Conservation (phyloP, 2,329 filamentous ascomycete species). For the Lasiodiplodia gonubiensis region DNA sequence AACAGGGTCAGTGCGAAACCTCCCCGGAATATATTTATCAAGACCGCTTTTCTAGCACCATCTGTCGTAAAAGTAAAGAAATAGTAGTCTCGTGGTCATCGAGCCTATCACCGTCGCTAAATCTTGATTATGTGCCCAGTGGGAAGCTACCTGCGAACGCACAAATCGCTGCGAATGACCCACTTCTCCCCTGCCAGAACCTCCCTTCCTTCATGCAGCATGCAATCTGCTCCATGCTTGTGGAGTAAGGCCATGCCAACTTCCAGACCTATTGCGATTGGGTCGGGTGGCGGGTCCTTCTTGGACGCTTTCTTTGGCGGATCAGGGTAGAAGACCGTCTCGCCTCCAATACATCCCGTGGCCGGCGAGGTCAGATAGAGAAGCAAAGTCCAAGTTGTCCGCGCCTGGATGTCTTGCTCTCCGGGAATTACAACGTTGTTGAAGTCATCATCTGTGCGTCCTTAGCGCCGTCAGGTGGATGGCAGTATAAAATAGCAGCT, state of each 20-base stretch:
- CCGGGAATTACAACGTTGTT: slow-evolving; percentile 68
- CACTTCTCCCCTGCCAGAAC: slow-evolving; percentile 85
- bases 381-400: slow-evolving; percentile 89
- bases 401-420: slow-evolving; percentile 54
- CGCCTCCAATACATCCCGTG: slow-evolving; percentile 80
- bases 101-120: no score
- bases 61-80: background rate
- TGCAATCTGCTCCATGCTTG: slow-evolving; percentile 85
- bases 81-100: background rate
- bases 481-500: slow-evolving; percentile 43
- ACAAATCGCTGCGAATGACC: slow-evolving; percentile 85
- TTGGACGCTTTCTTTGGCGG: slow-evolving; percentile 53
- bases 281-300: slow-evolving; percentile 56
- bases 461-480: background rate
- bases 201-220: slow-evolving; percentile 85
- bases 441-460: slow-evolving; percentile 79
- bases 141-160: slow-evolving; percentile 59
- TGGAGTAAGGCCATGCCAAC: slow-evolving; percentile 87
- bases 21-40: background rate
- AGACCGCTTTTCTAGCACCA: background rate
- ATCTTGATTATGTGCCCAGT: no score
- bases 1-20: background rate
- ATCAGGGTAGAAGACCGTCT: slow-evolving; percentile 92
- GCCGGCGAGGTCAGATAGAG: slow-evolving; percentile 80
- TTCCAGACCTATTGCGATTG: slow-evolving; percentile 74